A percentile compares a stretch with the other conserved stretches of the same genome.
These are phyloP conservation scores for Herpetomonas tarakana DNA, from an alignment of 208 protist genomes.

Conservation along the genomic window DNA sequence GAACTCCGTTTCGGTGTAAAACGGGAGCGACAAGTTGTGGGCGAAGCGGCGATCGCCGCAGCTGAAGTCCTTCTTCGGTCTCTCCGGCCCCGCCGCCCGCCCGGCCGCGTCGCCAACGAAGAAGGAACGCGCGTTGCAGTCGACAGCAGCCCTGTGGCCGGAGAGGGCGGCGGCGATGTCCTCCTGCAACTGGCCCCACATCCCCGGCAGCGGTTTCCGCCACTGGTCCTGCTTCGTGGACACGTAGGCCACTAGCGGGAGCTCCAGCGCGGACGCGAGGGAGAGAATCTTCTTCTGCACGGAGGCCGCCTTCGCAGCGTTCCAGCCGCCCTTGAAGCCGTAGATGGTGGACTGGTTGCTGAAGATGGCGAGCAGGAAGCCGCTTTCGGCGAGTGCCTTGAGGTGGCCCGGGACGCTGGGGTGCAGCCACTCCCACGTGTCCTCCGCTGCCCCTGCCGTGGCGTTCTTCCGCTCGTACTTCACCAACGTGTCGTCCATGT, in stretches of 20 bases:
- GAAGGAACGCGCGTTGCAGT: constrained; percentile 50
- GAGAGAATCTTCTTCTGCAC: constrained; percentile 48
- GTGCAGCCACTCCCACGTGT: constrained; percentile 60
- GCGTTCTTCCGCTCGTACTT: constrained; percentile 48
- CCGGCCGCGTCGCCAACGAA: constrained; percentile 94
- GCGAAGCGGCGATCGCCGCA: constrained; percentile 91
- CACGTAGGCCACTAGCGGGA: constrained; percentile 80
- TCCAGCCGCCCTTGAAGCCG: constrained; percentile 36
- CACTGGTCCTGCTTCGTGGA: constrained; percentile 69
- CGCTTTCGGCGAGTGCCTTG: constrained; percentile 38
- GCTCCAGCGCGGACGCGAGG: constrained; percentile 24
- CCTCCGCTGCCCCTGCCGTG: constrained; percentile 39
- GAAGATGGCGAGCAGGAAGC: constrained; percentile 87
- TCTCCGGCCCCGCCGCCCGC: constrained; percentile 37
- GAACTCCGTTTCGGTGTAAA: constrained; percentile 90
- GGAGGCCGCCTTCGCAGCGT: constrained; percentile 48
- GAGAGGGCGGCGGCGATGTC: background rate
- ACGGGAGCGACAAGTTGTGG: constrained; percentile 75
- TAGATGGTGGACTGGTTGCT: constrained; percentile 92
- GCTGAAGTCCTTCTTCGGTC: constrained; percentile 90
- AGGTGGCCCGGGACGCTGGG: constrained; percentile 40
- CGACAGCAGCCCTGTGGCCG: background rate
- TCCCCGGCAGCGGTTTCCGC: constrained; percentile 84
- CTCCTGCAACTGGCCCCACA: constrained; percentile 84
- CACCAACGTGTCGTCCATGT: constrained; percentile 79